A percentile compares a stretch with the other conserved stretches of the same genome.
These are phyloP conservation scores for Candida stauntonica DNA, from an alignment of 805 yeast species.

Conservation along the genomic window DNA sequence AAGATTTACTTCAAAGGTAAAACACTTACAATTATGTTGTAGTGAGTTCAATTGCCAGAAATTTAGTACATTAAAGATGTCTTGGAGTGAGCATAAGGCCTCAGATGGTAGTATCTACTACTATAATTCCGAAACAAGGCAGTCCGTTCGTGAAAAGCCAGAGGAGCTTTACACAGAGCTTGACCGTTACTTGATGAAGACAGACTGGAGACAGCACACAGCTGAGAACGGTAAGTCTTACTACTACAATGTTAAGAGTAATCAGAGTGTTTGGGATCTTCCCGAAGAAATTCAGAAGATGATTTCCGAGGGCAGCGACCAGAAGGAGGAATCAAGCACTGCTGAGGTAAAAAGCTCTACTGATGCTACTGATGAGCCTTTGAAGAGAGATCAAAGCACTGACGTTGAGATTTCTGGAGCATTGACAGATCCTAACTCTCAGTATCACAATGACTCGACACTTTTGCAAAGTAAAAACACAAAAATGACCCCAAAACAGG, in stretches of 20 bases:
- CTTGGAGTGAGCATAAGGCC: conserved; percentile 65
- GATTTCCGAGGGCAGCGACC: conserved; percentile 10
- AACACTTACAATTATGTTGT: background rate
- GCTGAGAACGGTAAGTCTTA: conserved; percentile 59
- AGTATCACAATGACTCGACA: conserved; percentile 24
- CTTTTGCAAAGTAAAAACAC: conserved; percentile 22
- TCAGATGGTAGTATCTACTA: conserved; percentile 64
- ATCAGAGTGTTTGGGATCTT: conserved; percentile 76
- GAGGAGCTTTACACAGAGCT: conserved; percentile 39
- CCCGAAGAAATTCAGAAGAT: conserved; percentile 46
- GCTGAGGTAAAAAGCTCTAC: conserved; percentile 1
- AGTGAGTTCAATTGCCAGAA: background rate
- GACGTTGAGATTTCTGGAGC: background rate
- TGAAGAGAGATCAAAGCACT: background rate
- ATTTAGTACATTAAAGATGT: conserved; percentile 6
- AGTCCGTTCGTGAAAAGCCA: conserved; percentile 83
- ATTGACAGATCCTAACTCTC: conserved; percentile 14
- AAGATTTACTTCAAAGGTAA: too few relatives aligned
- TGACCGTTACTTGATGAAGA: conserved; percentile 43
- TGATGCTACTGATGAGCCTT: conserved; percentile 1
- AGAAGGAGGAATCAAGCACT: conserved; percentile 5
- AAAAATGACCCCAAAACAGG: conserved; percentile 30
- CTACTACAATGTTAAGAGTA: conserved; percentile 61
- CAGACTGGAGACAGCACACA: conserved; percentile 49
- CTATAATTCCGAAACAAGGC: conserved; percentile 58